Evolutionary conservation across 352 stramenopile genomes (phyloP), one percentile per base, ranked within the genome.

Genomic region (Saprolegnia diclina): DNA sequence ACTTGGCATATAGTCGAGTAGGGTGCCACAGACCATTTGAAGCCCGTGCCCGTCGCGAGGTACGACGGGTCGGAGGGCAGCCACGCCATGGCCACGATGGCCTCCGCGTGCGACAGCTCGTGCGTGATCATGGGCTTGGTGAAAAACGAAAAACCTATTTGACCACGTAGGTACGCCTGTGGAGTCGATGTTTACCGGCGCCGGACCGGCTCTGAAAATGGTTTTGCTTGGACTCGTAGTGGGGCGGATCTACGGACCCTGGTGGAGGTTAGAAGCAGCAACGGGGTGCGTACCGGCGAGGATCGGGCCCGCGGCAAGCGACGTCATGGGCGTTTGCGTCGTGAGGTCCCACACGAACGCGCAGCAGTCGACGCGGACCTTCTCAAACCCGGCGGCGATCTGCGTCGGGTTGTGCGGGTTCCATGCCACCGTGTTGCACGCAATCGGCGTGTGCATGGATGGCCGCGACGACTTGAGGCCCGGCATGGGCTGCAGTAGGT

Each of bases 341-440:
- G 89, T 89, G 22, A 94, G 72, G 62, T 94, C 87, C 87, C 87
- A 94, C 38, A 94, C 87, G 1, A 94, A 72, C 24, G 87, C 91
- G 48, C 87, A 94, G 46, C 85, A 92, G 66, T 93, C 87, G 56
- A 82, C 91, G 46, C 87, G 83, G 26, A 95, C 85, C 73, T 95
- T 95, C 56, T 95, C 87, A 69, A 95, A 93, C 37, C 87, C 87
- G 5, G 83, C 85, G 0, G 81, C 87, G 50, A 95, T 78, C 63
- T 93, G 87, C 44, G 89, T 77, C n/a, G 85, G 78, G 54, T 89
- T 69, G 1, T 83, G 79, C 26, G 73, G 74, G 69, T 95, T 95
- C 87, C 87, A 95, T 16, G 85, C 85, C 21, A 95, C 83, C 6
- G 87, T 81, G 44, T 95, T 90, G 70, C 87, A 95, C 26, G 13